Evolutionary conservation across 352 stramenopile genomes (phyloP), one percentile per base, ranked within the genome.

Genomic region (Pythium monospermum): DNA sequence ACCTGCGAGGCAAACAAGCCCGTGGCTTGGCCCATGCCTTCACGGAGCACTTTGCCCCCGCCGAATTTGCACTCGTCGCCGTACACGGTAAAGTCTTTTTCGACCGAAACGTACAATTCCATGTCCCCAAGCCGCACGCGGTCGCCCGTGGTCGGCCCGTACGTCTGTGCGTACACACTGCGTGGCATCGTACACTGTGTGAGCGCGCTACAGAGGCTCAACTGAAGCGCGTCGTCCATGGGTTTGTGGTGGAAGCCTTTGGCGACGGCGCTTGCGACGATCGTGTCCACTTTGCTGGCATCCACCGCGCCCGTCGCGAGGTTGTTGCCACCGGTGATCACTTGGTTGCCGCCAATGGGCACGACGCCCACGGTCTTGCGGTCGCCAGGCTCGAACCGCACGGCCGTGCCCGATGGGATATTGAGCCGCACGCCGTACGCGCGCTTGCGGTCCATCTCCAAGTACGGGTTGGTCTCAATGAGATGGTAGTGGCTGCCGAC

Each of bases 381-480:
- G 57, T 99, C 95, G 6, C 94, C 94, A 0, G 96, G 95, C 73
- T 99, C 96, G 59, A 99, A 99, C 26, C 96, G 82, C 23, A 98
- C 91, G 13, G 90, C 87, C 8, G 89, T 92, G 8, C 94, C 94
- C 2, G 79, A 87, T 19, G 92, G 79, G 53, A 99, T 96, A 73
- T 98, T 97, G 1, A 99, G 70, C 4, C 94, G 82, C 53, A 91
- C 81, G n/a, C 95, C 95, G 62, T 97, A 96, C 6, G 91, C 79
- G 8, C 80, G 51, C 40, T 73, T 75, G 8, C 96, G 87, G 64
- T 98, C 94, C 75, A 99, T 98, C 39, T 87, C 69, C n/a, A 99
- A 68, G 46, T 89, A 88, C 53, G 82, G 80, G 66, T 98, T 99
- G 39, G 90, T 87, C 73, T 99, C 96, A 21, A 98, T 84, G 65